phyloP scores from a whole-genome alignment of 805 yeast genomes.

The Ogataea ramenticola region DNA sequence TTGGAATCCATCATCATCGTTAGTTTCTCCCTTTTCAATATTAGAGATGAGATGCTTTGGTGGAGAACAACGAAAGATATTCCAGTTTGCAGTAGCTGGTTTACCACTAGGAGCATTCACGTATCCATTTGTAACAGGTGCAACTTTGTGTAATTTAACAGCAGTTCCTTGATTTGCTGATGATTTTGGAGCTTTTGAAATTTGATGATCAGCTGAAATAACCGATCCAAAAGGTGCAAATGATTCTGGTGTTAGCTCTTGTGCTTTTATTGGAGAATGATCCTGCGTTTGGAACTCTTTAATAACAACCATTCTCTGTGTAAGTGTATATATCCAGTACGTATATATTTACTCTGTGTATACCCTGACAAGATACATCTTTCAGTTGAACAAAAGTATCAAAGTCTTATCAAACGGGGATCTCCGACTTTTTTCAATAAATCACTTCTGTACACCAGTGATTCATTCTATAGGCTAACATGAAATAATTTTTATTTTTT shows the following conservation, averaged over 20 bases:
- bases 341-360: too few species aligned
- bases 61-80: slow-evolving; percentile 75
- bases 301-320: not conserved
- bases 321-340: too few species aligned
- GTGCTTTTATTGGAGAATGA: slow-evolving; percentile 31
- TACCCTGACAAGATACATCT: too few species aligned
- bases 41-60: slow-evolving; percentile 50
- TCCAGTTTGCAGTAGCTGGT: slow-evolving; percentile 62
- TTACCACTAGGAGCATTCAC: slow-evolving; percentile 36
- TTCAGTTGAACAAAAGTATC: too few species aligned
- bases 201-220: slow-evolving; percentile 71
- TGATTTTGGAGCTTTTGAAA: slow-evolving; percentile 34
- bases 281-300: not conserved
- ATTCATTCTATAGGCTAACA: too few species aligned
- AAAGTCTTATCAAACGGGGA: too few species aligned
- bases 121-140: slow-evolving; percentile 55
- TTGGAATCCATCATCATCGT: not conserved
- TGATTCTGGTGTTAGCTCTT: slow-evolving; percentile 54
- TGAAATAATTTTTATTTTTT: too few species aligned
- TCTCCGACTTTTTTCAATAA: not conserved
- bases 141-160: slow-evolving; percentile 62
- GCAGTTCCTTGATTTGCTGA: slow-evolving; percentile 96
- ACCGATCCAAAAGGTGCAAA: slow-evolving; percentile 71
- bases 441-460: not conserved
- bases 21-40: slow-evolving; percentile 2